phyloP scores from a whole-genome alignment of 495 filamentous ascomycete species.

The Pyrenopolyporus hunteri region DNA sequence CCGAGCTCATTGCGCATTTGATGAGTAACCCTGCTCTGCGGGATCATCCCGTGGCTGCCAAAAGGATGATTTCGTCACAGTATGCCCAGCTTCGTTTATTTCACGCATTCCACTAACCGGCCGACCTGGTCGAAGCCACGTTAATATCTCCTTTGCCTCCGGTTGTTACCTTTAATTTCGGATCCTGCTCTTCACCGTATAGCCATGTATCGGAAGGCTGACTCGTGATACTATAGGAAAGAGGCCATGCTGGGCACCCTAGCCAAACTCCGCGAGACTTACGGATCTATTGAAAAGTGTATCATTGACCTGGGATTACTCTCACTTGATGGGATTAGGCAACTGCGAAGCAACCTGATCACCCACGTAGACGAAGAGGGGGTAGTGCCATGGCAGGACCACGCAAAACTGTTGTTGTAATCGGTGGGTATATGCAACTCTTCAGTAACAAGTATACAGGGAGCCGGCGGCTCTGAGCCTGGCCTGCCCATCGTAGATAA shows the following conservation, averaged over 20 bases:
- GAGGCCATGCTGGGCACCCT: constrained; percentile 62
- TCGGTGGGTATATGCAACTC: constrained; percentile 34
- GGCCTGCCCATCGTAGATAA: not conserved
- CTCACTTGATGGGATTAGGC: constrained; percentile 55
- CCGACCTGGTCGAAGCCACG: not conserved
- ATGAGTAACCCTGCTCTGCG: constrained; percentile 49
- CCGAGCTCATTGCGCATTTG: constrained; percentile 52
- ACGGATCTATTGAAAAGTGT: constrained; percentile 64
- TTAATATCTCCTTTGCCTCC: not conserved
- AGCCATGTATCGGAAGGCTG: not conserved
- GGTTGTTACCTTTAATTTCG: not conserved
- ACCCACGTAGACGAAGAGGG: constrained; percentile 43
- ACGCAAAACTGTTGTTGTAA: constrained; percentile 34
- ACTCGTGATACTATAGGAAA: constrained; percentile 44
- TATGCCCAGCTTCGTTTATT: constrained; percentile 40
- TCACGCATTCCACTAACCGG: not conserved
- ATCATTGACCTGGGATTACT: constrained; percentile 59
- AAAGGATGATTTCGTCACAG: constrained; percentile 59
- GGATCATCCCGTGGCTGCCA: constrained; percentile 51
- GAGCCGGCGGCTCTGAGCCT: constrained; percentile 16
- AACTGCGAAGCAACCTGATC: constrained; percentile 56
- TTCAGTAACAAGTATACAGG: constrained; percentile 34
- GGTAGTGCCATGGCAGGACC: constrained; percentile 41
- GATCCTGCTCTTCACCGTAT: not conserved
- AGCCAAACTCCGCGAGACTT: constrained; percentile 55